Base-by-base conservation (phyloP, 768 basidiomycete species). In the Pleurotus salmoneostramineus region DNA sequence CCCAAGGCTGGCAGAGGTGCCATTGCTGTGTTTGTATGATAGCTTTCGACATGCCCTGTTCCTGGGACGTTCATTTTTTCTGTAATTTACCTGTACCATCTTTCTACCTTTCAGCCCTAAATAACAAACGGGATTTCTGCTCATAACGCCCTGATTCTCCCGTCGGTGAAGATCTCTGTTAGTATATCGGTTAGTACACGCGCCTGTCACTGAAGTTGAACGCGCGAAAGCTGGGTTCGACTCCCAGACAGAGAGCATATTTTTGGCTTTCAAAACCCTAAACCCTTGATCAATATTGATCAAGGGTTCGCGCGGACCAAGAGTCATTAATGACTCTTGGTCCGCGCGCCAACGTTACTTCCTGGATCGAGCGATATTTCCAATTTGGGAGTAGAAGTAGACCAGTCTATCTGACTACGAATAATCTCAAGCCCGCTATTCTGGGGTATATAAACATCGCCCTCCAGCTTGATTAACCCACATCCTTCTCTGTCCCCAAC, bases 11-110 rank as follows among this genome's bases (percentile, higher is more conserved):
- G 67, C 57, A 70, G 74, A 60, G 77, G 78, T 6, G 76, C 75
- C 31, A 71, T 81, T 58, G 72, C 73, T 56, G 68, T 80, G 14
- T 80, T 78, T 66, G 76, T 74, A 12, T 81, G 31, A 55, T 21
- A 11, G 42, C 11, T 11, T 43, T 43, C 11, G 11, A 15, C 42
- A 43, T 43, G 1, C 11, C 15, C 42, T 43, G 10, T 43, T 15
- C 3, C 42, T 43, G 42, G 42, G 10, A 43, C 11, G 42, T 11
- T 43, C 10, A 27, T 14, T 8, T 46, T 46, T 7, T 46, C 17
- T 5, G 45, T 46, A 46, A 17, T 31, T 46, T 15, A 27, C 21
- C 21, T 27, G 21, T 27, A 27, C 21, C 21, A 27, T 27, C 21
- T 27, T 27, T 27, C 21, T 27, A 27, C 21, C 21, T 27, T 27